Evolutionary conservation across 2,329 filamentous ascomycete species (phyloP).

Genomic region (Rachicladosporium sp.): DNA sequence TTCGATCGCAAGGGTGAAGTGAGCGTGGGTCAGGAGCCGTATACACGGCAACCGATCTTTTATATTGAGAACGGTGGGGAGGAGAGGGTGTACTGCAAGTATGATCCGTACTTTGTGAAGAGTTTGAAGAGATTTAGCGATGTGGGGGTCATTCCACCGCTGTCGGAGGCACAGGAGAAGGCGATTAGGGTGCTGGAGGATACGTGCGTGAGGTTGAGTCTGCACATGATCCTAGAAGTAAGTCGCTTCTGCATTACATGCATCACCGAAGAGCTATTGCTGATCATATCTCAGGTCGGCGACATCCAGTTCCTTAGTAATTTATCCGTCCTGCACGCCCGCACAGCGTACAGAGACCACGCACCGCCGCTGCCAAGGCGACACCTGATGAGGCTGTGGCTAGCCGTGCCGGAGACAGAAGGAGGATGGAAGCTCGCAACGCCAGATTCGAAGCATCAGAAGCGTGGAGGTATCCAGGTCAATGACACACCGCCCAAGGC

Average conservation of each 20-base stretch:
- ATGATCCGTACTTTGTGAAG: slow-evolving; percentile 79
- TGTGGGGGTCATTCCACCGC: slow-evolving; percentile 56
- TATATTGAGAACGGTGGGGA: slow-evolving; percentile 61
- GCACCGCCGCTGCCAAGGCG: slow-evolving; percentile 56
- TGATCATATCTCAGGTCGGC: slow-evolving; percentile 77
- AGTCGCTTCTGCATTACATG: too few species aligned
- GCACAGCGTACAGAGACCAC: slow-evolving; percentile 67
- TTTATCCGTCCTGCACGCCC: slow-evolving; percentile 65
- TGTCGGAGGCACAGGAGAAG: slow-evolving; percentile 56
- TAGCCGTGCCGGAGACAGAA: slow-evolving; percentile 68
- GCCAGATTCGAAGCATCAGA: slow-evolving; percentile 69
- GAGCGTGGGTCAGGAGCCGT: slow-evolving; percentile 54
- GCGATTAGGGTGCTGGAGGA: slow-evolving; percentile 62
- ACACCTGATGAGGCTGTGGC: slow-evolving; percentile 74
- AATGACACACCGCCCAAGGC: slow-evolving; percentile 65
- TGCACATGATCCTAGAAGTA: slow-evolving; percentile 67
- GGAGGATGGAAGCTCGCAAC: slow-evolving; percentile 80
- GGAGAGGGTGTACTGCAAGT: slow-evolving; percentile 66
- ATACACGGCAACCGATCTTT: slow-evolving; percentile 39
- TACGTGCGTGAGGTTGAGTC: slow-evolving; percentile 56
- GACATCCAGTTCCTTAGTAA: slow-evolving; percentile 84
- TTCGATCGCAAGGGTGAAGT: slow-evolving; percentile 84
- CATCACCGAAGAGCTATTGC: too few species aligned
- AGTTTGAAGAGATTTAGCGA: slow-evolving; percentile 65
- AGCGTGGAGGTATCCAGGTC: slow-evolving; percentile 80